Base-by-base conservation (phyloP, 495 filamentous ascomycete genomes). In the Penicillium coprophilum region DNA sequence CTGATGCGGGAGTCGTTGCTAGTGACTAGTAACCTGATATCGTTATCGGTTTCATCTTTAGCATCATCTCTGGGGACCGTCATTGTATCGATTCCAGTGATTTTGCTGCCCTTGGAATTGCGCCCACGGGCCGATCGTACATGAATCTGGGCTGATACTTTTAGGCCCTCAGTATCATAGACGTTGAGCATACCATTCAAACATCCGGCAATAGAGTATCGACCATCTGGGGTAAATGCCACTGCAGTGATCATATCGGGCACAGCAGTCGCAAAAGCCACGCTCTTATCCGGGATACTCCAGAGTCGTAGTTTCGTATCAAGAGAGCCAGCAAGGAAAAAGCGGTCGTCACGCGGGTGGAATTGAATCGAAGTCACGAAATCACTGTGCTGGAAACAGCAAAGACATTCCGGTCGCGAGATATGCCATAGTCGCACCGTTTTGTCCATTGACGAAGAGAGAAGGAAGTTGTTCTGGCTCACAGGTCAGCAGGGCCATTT, bases 391-490 rank as follows among this genome's bases (percentile, higher is more conserved):
- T 94, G 92, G 71, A 99, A 99, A 31, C 90, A 92, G 68, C 91
- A 96, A 5, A 99, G 80, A 64, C 92, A 96, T 68, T 97, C 92
- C 3, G 80, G 67, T 45, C 93, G 79, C 66, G 83, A 92, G 39
- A 93, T 77, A 72, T 97, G 94, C 94, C 94, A 99, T 47, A 99
- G 74, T 15, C 92, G 82, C 23, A 99, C 95, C 3, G 94, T 97
- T 73, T 96, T 97, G 70, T 99, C 94, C 91, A 96, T 97, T 0
- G 92, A 96, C 0, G 92, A 96, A 27, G 93, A 96, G 28, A 99
- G 82, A 49, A 99, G 77, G 61, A 99, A 99, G 62, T 96, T 96
- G 66, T 99, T 99, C 82, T 88, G 58, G 15, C 12, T 11, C 27
- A 15, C 9, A 23, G 8, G 51, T 72, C 39, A 73, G 68, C 49